Evolutionary conservation across 805 yeast genomes (phyloP).

Genomic region (Candida dendrica): DNA sequence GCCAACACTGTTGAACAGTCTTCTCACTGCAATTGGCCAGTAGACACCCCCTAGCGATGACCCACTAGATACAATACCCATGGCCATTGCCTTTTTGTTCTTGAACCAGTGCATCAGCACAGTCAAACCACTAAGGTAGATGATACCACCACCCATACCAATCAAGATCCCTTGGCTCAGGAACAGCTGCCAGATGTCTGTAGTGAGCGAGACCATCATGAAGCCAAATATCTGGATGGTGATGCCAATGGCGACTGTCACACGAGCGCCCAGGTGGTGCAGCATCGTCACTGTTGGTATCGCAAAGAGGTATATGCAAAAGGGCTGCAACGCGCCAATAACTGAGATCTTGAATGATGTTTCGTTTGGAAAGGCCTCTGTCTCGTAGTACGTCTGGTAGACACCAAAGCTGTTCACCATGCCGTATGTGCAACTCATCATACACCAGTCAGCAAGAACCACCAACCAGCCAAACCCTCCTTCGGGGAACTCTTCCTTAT

Average conservation of each 20-base stretch:
- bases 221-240: conserved; percentile 35
- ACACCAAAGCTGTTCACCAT: conserved; percentile 53
- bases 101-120: conserved; percentile 44
- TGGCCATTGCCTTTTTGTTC: conserved; percentile 35
- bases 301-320: conserved; percentile 39
- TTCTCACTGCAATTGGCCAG: conserved; percentile 35
- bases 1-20: conserved; percentile 33
- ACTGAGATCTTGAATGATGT: conserved; percentile 40
- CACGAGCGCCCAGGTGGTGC: conserved; percentile 35
- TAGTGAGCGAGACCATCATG: conserved; percentile 39
- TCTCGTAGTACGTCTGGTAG: conserved; percentile 43
- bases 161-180: conserved; percentile 45
- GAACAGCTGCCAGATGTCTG: conserved; percentile 41
- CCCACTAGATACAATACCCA: conserved; percentile 42
- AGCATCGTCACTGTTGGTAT: conserved; percentile 37
- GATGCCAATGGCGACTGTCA: conserved; percentile 35
- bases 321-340: conserved; percentile 47
- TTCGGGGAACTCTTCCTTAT: conserved; percentile 33
- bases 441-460: conserved; percentile 39
- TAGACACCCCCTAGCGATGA: conserved; percentile 47
- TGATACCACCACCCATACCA: conserved; percentile 40
- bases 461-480: conserved; percentile 49
- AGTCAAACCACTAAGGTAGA: conserved; percentile 36
- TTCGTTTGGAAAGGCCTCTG: conserved; percentile 32
- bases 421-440: conserved; percentile 48